phyloP scores from a whole-genome alignment of 225 moss, liverwort and hornwort genomes.

The Sphagnum tenellum region DNA sequence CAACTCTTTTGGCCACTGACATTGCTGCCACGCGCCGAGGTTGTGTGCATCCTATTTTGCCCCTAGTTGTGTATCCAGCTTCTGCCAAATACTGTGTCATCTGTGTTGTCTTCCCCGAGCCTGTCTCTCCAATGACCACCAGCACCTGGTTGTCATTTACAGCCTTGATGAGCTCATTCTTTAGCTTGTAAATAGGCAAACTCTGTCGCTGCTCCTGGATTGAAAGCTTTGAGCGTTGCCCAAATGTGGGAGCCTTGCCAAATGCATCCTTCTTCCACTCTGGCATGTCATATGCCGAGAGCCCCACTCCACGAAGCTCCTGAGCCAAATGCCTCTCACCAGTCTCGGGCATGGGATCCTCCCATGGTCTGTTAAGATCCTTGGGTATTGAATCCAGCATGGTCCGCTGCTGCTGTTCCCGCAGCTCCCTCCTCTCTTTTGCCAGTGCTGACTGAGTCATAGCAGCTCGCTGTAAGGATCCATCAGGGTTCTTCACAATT shows the following conservation, averaged over 20 bases:
- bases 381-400: slow-evolving; percentile 7
- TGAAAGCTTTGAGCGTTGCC: slow-evolving; percentile 1
- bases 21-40: background rate
- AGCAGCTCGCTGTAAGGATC: slow-evolving; percentile 5
- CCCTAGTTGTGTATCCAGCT: background rate
- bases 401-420: slow-evolving; percentile 6
- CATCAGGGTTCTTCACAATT: slow-evolving; percentile 6
- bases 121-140: background rate
- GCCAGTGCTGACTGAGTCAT: slow-evolving; percentile 5
- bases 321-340: slow-evolving; percentile 8
- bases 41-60: slow-evolving; percentile 1
- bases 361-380: slow-evolving; percentile 9
- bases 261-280: slow-evolving; percentile 9
- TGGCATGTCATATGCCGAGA: slow-evolving; percentile 2
- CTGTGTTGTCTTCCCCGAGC: slow-evolving; percentile 6
- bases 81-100: slow-evolving; percentile 3
- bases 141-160: slow-evolving; percentile 5
- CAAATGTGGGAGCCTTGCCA: slow-evolving; percentile 6
- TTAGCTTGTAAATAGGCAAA: background rate
- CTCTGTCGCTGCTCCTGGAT: slow-evolving; percentile 5
- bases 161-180: slow-evolving; percentile 5
- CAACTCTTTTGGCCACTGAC: background rate
- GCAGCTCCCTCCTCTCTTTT: slow-evolving; percentile 1
- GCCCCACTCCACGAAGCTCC: slow-evolving; percentile 5
- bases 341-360: slow-evolving; percentile 9